Conservation (phyloP, 164 flowering plant species). For the Nymphaea thermarum region DNA sequence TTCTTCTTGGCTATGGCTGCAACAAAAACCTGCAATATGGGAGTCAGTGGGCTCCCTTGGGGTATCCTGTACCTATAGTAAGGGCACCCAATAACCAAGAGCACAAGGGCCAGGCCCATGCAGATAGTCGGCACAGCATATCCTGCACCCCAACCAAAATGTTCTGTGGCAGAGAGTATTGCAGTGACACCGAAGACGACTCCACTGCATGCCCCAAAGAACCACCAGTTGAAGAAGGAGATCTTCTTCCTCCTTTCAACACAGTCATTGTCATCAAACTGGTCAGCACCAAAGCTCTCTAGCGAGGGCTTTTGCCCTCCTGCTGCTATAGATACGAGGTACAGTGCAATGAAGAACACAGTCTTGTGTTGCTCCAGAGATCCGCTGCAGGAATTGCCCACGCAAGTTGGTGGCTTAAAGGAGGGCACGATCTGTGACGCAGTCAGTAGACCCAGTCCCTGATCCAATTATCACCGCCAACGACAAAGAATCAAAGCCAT, state of each 20-base stretch:
- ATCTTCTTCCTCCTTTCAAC: constrained; percentile 65
- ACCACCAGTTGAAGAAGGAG: constrained; percentile 99
- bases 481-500: no score
- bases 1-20: constrained; percentile 74
- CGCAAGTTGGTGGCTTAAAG: constrained; percentile 34
- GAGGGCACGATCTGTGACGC: constrained; percentile 51
- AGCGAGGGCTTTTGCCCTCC: constrained; percentile 88
- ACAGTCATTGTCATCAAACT: constrained; percentile 71
- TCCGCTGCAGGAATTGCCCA: constrained; percentile 7
- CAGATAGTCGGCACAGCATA: constrained; percentile 37
- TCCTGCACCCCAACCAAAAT: constrained; percentile 65
- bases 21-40: constrained; percentile 64
- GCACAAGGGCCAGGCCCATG: constrained; percentile 39
- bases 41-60: constrained; percentile 74
- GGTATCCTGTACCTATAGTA: constrained; percentile 58
- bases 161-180: constrained; percentile 63
- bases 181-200: constrained; percentile 66
- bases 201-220: constrained; percentile 56
- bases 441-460: constrained; percentile 64
- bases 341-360: constrained; percentile 63
- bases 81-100: constrained; percentile 50
- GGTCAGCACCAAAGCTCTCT: constrained; percentile 98
- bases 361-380: constrained; percentile 42
- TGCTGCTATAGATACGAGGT: constrained; percentile 70
- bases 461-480: constrained; percentile 5